Evolutionary conservation across 2,329 filamentous ascomycete genomes (phyloP).

Genomic region (Aspergillus cejpii): DNA sequence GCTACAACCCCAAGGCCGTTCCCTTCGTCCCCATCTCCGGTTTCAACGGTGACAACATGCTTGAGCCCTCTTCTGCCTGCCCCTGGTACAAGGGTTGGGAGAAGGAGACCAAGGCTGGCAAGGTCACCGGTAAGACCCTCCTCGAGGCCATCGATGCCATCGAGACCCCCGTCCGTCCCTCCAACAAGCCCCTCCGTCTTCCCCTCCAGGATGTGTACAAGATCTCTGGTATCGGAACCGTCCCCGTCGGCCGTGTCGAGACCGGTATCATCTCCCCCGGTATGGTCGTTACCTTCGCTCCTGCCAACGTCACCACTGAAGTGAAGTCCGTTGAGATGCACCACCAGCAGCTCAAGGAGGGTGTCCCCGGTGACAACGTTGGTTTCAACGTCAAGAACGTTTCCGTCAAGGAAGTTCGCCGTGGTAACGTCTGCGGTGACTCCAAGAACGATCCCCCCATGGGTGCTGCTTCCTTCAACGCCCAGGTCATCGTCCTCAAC

Average conservation of each 20-base stretch:
- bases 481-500: conserved; percentile 99
- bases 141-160: conserved; percentile 98
- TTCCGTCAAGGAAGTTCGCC: conserved; percentile 99
- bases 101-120: conserved; percentile 90
- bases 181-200: conserved; percentile 99
- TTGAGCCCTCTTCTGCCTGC: conserved; percentile 80
- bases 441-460: conserved; percentile 98
- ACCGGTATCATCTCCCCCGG: conserved; percentile 87
- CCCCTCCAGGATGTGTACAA: conserved; percentile 99
- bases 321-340: conserved; percentile 99
- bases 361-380: conserved; percentile 98
- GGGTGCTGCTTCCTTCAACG: conserved; percentile 90
- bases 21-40: conserved; percentile 99
- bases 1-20: conserved; percentile 99
- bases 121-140: conserved; percentile 90
- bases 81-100: conserved; percentile 99
- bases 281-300: conserved; percentile 92
- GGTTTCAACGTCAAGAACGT: conserved; percentile 99
- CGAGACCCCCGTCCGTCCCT: conserved; percentile 83
- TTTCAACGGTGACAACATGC: conserved; percentile 99
- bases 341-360: conserved; percentile 96
- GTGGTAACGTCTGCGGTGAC: conserved; percentile 99
- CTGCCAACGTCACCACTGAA: conserved; percentile 99
- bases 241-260: conserved; percentile 99
- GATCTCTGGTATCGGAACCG: conserved; percentile 99